A percentile compares a stretch with the other conserved stretches of the same genome.
Evolutionary conservation across 257 asterid genomes (phyloP).

Genomic region (Plantago ovata): DNA sequence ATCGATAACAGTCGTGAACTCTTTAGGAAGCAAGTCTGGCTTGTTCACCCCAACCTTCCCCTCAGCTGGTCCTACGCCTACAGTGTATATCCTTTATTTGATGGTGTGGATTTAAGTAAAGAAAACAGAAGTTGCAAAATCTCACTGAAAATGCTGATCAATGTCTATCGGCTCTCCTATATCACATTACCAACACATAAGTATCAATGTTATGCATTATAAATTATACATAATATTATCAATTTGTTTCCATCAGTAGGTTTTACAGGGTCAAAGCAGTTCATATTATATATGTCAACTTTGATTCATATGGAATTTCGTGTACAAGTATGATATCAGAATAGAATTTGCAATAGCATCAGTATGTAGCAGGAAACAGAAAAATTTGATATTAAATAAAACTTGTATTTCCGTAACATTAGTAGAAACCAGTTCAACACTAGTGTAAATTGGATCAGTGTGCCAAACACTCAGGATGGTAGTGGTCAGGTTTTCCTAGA

Average conservation of each 20-base stretch:
- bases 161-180: background rate
- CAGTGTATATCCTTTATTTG: constrained; percentile 18
- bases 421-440: too few species aligned
- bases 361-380: background rate
- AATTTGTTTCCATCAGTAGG: too few species aligned
- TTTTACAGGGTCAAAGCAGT: background rate
- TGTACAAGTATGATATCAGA: background rate
- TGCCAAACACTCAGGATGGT: background rate
- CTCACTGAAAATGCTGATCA: background rate
- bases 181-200: background rate
- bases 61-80: constrained; percentile 75
- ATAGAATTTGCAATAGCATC: background rate
- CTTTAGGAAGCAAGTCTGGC: constrained; percentile 85
- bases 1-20: constrained; percentile 69
- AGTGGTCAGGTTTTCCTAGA: too few species aligned
- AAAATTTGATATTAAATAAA: background rate
- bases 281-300: background rate
- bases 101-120: background rate
- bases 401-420: too few species aligned
- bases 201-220: background rate
- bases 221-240: background rate
- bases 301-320: background rate
- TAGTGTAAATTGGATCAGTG: too few species aligned
- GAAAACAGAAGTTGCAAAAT: background rate
- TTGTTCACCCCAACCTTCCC: constrained; percentile 77